Percentiles rank a stretch among this genome's conserved stretches.
Conservation (phyloP, 2,329 filamentous ascomycete genomes). For the Botrytis fabae region DNA sequence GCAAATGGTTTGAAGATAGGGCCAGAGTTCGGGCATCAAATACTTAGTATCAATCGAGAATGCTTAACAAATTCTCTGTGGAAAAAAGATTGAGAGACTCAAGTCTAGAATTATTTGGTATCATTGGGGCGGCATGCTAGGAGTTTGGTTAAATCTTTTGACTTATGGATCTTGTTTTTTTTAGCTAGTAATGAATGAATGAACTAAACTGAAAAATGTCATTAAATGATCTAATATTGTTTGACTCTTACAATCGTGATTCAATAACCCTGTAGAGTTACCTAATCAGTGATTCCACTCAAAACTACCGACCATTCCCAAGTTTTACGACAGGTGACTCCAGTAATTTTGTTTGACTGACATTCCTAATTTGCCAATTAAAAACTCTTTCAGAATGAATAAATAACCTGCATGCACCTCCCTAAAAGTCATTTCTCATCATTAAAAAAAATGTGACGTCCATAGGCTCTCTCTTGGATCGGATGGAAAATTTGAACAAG, state of each 20-base stretch:
- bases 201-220: neutral
- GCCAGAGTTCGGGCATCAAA: neutral
- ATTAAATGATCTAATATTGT: neutral
- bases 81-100: neutral
- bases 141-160: neutral
- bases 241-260: neutral
- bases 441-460: neutral
- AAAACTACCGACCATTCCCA: neutral
- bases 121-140: neutral
- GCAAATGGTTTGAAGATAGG: constrained; percentile 3
- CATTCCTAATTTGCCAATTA: neutral
- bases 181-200: neutral
- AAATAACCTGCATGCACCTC: too few species aligned
- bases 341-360: neutral
- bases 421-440: neutral
- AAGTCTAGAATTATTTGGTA: neutral
- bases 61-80: neutral
- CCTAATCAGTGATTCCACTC: neutral
- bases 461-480: neutral
- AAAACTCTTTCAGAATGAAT: neutral
- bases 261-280: neutral
- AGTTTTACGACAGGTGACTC: neutral
- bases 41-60: neutral
- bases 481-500: accelerated
- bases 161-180: neutral